Conservation (phyloP, 2,329 filamentous ascomycete genomes). For the Purpureocillium lavendulum region DNA sequence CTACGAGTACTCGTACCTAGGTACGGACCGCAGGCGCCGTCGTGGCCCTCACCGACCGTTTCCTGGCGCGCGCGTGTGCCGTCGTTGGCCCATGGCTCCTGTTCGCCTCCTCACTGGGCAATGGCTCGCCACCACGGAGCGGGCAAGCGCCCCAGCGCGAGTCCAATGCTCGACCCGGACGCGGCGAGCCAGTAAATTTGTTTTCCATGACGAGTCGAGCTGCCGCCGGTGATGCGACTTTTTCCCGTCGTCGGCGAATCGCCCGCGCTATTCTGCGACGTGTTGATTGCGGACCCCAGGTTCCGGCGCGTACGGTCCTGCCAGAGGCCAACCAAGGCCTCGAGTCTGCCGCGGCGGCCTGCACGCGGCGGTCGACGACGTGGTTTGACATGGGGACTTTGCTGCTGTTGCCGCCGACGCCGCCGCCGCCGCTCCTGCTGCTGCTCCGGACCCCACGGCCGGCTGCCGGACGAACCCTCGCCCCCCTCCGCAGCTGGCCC, state of each 20-base stretch:
- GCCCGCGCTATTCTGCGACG: conserved; percentile 1
- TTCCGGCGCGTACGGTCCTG: no score
- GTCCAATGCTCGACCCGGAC: not conserved
- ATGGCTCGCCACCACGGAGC: conserved; percentile 3
- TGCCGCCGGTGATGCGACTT: not conserved
- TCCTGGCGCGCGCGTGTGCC: not conserved
- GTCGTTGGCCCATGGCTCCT: not conserved
- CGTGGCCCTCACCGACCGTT: conserved; percentile 5
- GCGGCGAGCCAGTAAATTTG: not conserved
- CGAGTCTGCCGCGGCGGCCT: no score
- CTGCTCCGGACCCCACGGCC: conserved; percentile 1
- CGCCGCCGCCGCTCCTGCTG: no score
- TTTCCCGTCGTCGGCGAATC: conserved; percentile 2
- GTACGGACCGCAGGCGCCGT: not conserved
- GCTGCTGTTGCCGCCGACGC: no score
- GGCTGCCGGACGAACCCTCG: conserved; percentile 6
- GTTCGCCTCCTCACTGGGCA: conserved; percentile 7
- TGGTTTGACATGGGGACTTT: no score
- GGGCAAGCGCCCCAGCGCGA: not conserved
- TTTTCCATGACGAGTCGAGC: not conserved
- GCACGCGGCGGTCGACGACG: no score
- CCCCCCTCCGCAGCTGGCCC: not conserved
- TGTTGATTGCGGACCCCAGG: no score
- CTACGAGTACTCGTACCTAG: no score
- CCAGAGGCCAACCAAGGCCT: no score